Percentiles rank a stretch among this genome's conserved stretches.
Conservation (phyloP, 768 basidiomycete species). For the Trametes coccinea region DNA sequence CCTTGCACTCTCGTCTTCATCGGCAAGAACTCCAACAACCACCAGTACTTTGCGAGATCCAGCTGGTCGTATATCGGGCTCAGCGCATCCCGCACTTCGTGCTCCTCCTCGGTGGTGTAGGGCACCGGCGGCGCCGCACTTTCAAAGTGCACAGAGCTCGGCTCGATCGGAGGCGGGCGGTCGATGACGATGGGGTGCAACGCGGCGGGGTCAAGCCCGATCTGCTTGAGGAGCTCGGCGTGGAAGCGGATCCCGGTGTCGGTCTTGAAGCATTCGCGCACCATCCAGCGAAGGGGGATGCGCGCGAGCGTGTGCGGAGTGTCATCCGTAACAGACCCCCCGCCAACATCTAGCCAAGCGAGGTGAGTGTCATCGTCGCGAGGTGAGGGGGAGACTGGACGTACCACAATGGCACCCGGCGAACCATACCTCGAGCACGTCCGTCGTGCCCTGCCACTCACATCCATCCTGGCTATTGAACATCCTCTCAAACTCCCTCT, state of each 20-base stretch:
- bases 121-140: constrained; percentile 18
- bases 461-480: constrained; percentile 38
- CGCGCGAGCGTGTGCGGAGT: constrained; percentile 61
- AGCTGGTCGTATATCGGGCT: constrained; percentile 60
- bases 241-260: constrained; percentile 42
- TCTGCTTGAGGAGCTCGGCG: constrained; percentile 30
- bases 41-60: constrained; percentile 49
- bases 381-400: constrained; percentile 19
- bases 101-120: constrained; percentile 49
- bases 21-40: constrained; percentile 59
- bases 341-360: constrained; percentile 63
- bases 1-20: constrained; percentile 29
- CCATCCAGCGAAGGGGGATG: constrained; percentile 64
- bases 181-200: constrained; percentile 29
- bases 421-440: constrained; percentile 83
- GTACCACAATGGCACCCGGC: constrained; percentile 71
- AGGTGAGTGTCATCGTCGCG: background rate
- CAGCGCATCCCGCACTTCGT: constrained; percentile 63
- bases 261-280: constrained; percentile 52
- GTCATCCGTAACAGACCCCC: constrained; percentile 65
- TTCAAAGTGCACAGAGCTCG: background rate
- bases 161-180: constrained; percentile 27
- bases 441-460: constrained; percentile 39
- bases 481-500: constrained; percentile 38
- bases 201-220: constrained; percentile 34